Evolutionary conservation across 257 asterid genomes (phyloP).

Genomic region (Craterostigma plantagineum): DNA sequence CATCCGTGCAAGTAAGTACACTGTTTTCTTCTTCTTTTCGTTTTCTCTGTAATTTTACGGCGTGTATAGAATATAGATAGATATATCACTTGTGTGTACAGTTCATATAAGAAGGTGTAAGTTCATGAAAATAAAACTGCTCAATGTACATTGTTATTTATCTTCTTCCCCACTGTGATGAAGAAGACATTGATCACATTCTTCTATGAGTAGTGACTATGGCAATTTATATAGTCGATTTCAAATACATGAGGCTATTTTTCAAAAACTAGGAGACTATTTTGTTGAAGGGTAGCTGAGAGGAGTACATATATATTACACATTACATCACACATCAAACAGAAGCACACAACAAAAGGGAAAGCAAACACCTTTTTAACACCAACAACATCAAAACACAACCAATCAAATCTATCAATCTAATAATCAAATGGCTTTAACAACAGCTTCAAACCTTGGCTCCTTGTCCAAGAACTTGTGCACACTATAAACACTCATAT

Average conservation of each 20-base stretch:
- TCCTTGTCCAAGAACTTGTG: slow-evolving; percentile 68
- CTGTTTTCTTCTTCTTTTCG: neutral
- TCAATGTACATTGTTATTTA: slow-evolving; percentile 10
- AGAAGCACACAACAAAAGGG: too few species aligned
- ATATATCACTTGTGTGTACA: slow-evolving; percentile 39
- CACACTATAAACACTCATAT: slow-evolving; percentile 49
- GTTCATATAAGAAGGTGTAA: slow-evolving; percentile 6
- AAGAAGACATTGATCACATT: too few species aligned
- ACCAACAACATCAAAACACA: too few species aligned
- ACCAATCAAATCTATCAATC: too few species aligned
- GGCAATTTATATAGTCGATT: too few species aligned
- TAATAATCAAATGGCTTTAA: slow-evolving; percentile 29
- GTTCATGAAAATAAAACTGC: slow-evolving; percentile 7
- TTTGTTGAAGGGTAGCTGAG: too few species aligned
- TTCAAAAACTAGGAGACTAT: too few species aligned
- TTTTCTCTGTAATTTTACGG: neutral
- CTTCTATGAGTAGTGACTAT: too few species aligned
- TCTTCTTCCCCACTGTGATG: neutral
- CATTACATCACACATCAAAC: too few species aligned
- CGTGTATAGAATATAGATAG: slow-evolving; percentile 21
- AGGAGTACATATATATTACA: too few species aligned
- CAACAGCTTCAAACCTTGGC: slow-evolving; percentile 72
- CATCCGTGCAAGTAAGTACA: slow-evolving; percentile 3
- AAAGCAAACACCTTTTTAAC: too few species aligned
- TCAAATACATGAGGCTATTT: too few species aligned